Evolutionary conservation across 2,329 filamentous ascomycete genomes (phyloP).

Genomic region (Sporothrix inflata): DNA sequence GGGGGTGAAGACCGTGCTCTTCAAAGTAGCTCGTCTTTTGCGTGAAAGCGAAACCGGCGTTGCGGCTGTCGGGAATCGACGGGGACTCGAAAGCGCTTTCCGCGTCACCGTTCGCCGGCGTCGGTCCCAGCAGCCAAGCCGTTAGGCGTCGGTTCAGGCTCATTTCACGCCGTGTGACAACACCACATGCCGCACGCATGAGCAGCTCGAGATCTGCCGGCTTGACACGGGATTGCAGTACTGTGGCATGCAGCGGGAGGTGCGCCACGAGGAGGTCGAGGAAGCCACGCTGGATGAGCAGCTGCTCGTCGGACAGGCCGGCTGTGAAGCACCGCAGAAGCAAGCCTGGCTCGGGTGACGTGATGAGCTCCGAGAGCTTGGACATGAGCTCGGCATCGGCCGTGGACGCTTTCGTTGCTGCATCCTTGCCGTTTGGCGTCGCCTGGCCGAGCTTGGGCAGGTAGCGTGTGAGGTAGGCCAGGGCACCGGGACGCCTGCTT

Average conservation of each 20-base stretch:
- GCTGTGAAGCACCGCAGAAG: slow-evolving; percentile 90
- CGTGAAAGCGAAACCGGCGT: slow-evolving; percentile 47
- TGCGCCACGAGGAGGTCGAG: slow-evolving; percentile 90
- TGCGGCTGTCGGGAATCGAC: slow-evolving; percentile 35
- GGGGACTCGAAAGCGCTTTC: slow-evolving; percentile 49
- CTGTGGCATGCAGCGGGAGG: slow-evolving; percentile 78
- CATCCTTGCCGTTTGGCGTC: slow-evolving; percentile 37
- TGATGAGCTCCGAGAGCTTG: slow-evolving; percentile 67
- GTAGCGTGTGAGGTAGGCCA: slow-evolving; percentile 81
- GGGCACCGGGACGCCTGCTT: slow-evolving; percentile 78
- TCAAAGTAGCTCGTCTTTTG: slow-evolving; percentile 82
- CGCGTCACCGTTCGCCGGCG: slow-evolving; percentile 43
- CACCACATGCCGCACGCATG: slow-evolving; percentile 79
- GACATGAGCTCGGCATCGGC: slow-evolving; percentile 52
- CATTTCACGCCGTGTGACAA: slow-evolving; percentile 92
- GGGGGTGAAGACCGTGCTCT: slow-evolving; percentile 71
- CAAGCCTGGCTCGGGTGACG: slow-evolving; percentile 87
- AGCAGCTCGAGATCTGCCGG: slow-evolving; percentile 78
- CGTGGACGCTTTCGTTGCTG: slow-evolving; percentile 34
- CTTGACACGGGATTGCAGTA: slow-evolving; percentile 76
- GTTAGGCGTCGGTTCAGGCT: slow-evolving; percentile 93
- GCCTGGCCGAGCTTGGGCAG: slow-evolving; percentile 70
- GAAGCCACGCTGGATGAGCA: slow-evolving; percentile 91
- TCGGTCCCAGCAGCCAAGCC: slow-evolving; percentile 92
- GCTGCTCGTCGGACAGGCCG: slow-evolving; percentile 82